Percentiles rank a stretch among this genome's conserved stretches.
phyloP scores from a whole-genome alignment of 2,329 filamentous ascomycete species.

The Clonostachys solani region DNA sequence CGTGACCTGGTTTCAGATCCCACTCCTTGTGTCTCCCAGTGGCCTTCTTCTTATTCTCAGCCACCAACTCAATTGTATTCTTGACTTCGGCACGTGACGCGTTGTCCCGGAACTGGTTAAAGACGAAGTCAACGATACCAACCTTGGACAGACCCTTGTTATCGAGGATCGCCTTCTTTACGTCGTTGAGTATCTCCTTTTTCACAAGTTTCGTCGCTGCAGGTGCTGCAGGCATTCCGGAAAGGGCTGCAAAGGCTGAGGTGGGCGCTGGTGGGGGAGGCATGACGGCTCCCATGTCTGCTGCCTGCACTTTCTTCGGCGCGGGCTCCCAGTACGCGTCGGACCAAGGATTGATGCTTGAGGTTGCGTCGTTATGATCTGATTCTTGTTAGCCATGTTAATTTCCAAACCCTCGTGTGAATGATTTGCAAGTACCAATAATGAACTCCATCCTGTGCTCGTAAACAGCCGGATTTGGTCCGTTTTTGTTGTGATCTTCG shows the following conservation, averaged over 20 bases:
- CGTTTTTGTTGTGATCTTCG: slow-evolving; percentile 54
- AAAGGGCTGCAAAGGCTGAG: slow-evolving; percentile 30
- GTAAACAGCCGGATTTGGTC: slow-evolving; percentile 43
- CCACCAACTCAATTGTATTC: slow-evolving; percentile 33
- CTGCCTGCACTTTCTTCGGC: slow-evolving; percentile 18
- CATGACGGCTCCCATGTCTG: slow-evolving; percentile 15
- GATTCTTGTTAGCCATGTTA: not conserved
- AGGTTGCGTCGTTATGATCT: not conserved
- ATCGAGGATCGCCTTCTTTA: slow-evolving; percentile 34
- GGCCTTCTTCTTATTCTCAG: slow-evolving; percentile 28
- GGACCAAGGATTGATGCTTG: slow-evolving; percentile 1
- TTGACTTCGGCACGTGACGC: slow-evolving; percentile 33
- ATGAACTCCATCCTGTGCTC: slow-evolving; percentile 73
- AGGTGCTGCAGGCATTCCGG: slow-evolving; percentile 3
- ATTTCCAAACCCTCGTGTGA: not conserved
- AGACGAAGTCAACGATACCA: slow-evolving; percentile 33
- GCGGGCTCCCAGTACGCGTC: slow-evolving; percentile 63
- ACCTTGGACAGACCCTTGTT: slow-evolving; percentile 33
- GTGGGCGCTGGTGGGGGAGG: slow-evolving; percentile 22
- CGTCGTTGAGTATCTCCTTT: slow-evolving; percentile 30
- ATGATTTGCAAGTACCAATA: slow-evolving; percentile 46
- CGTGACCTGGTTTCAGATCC: slow-evolving; percentile 31
- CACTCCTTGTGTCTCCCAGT: slow-evolving; percentile 29
- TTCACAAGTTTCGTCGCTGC: slow-evolving; percentile 24
- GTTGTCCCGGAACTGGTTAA: slow-evolving; percentile 27